A percentile compares a stretch with the other conserved stretches of the same genome.
Evolutionary conservation across 1,139 yeast genomes (phyloP).

Genomic region (Meyerozyma guilliermondii): DNA sequence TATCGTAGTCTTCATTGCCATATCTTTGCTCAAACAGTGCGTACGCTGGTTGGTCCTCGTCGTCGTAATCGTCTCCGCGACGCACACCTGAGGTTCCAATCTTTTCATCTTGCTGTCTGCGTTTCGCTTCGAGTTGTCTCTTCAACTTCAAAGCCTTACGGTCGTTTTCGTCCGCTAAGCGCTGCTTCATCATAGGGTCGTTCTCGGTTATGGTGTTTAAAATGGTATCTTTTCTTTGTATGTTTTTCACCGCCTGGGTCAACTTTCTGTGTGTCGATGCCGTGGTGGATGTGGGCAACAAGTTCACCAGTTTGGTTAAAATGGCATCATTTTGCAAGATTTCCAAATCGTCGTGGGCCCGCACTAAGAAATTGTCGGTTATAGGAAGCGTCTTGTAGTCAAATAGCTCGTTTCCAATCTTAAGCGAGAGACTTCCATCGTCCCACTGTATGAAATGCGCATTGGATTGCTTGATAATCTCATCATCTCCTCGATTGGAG

Average conservation of each 20-base stretch:
- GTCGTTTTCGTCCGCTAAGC: constrained; percentile 76
- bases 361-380: constrained; percentile 68
- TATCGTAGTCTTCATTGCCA: constrained; percentile 41
- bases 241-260: constrained; percentile 70
- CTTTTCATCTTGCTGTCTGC: constrained; percentile 43
- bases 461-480: constrained; percentile 76
- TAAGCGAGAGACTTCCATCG: constrained; percentile 82
- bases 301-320: constrained; percentile 55
- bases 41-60: constrained; percentile 32
- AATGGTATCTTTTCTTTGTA: constrained; percentile 57
- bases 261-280: constrained; percentile 78
- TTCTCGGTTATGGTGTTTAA: constrained; percentile 64
- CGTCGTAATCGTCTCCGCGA: constrained; percentile 22
- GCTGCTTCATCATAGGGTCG: constrained; percentile 84
- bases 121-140: constrained; percentile 58
- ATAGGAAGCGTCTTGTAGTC: constrained; percentile 68
- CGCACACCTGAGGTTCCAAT: constrained; percentile 17
- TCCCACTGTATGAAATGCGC: constrained; percentile 92
- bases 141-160: constrained; percentile 64
- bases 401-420: constrained; percentile 82
- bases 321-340: constrained; percentile 54
- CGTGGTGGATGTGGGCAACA: constrained; percentile 83
- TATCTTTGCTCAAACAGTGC: constrained; percentile 37
- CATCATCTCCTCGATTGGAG: constrained; percentile 58
- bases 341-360: constrained; percentile 68